These are phyloP conservation scores for Carex pumila DNA, from an alignment of 176 grass and related monocot species.

Conservation along the genomic window DNA sequence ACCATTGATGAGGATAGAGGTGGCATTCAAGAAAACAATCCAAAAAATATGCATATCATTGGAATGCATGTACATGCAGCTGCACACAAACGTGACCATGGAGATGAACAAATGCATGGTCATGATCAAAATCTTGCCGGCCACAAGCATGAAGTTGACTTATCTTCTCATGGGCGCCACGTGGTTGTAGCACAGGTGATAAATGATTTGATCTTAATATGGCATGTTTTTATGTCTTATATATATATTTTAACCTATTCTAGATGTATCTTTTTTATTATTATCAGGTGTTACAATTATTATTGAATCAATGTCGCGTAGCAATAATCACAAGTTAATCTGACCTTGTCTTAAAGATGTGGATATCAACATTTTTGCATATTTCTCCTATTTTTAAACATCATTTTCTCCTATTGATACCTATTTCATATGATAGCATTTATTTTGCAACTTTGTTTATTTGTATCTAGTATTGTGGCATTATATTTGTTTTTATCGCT, in stretches of 20 bases:
- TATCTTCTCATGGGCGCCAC: constrained; percentile 42
- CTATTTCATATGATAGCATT: neutral
- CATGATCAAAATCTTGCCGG: neutral
- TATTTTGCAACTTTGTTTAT: neutral
- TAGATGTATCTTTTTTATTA: neutral
- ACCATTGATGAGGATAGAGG: neutral
- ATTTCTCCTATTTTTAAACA: neutral
- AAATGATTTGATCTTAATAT: neutral
- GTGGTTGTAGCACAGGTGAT: constrained; percentile 56
- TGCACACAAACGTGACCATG: constrained; percentile 35
- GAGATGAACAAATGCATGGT: constrained; percentile 17
- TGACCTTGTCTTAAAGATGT: neutral
- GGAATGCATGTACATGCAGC: constrained; percentile 49
- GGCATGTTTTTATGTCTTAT: neutral
- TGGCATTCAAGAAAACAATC: neutral
- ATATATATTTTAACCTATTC: neutral
- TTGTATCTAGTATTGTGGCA: neutral
- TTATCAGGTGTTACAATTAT: neutral
- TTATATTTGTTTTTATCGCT: neutral
- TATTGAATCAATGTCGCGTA: neutral
- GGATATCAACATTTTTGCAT: neutral
- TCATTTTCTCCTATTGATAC: neutral
- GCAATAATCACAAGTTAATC: neutral
- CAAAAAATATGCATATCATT: constrained; percentile 53
- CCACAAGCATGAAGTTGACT: constrained; percentile 21